Evolutionary conservation across 805 yeast genomes (phyloP), one percentile per base, ranked within the genome.

Genomic region (Priceomyces castillae): DNA sequence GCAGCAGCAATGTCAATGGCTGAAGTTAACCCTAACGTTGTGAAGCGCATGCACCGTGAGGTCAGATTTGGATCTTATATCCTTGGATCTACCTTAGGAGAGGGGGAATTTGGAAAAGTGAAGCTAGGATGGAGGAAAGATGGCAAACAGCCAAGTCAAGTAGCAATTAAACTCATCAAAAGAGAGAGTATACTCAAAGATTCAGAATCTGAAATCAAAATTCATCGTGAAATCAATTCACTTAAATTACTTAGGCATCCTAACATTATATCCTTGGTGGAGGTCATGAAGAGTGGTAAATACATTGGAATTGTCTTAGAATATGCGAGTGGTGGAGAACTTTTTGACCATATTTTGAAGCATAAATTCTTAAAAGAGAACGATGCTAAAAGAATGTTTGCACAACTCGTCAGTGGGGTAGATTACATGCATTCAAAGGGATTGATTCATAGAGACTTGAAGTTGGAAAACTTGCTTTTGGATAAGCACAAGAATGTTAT

Each of bases 41-140:
- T 50, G n/a, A 52, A 51, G 40, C 37, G 50, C 40, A 43, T 48
- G 26, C 59, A 53, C 36, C 45, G 85, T 49, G 90, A 85, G 58
- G 83, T 85, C 16, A 77, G 95, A 31, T 90, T 94, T 61, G 99
- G 99, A 19, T 82, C 87, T 11, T 94, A 90, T 58, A 79, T 87
- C 17, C 74, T 94, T 6, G 99, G 98, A 2, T 83, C 95, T 11
- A 92, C 99, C 0, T 69, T 94, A 11, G 99, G 99, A 26, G 97
- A 94, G 67, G 99, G 99, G 39, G 99, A 94, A 61, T 94, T 94
- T 64, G 99, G 99, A 46, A 92, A 94, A 64, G 99, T 94, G 46
- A 94, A 92, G 62, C 73, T 94, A 17, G 98, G 97, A 11, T 92
- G 97, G 97, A 76, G 95, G 47, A 87, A 86, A 61, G 90, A 82